A percentile compares a stretch with the other conserved stretches of the same genome.
phyloP scores from a whole-genome alignment of 2,329 filamentous ascomycete genomes.

The Chaetomium sp. region DNA sequence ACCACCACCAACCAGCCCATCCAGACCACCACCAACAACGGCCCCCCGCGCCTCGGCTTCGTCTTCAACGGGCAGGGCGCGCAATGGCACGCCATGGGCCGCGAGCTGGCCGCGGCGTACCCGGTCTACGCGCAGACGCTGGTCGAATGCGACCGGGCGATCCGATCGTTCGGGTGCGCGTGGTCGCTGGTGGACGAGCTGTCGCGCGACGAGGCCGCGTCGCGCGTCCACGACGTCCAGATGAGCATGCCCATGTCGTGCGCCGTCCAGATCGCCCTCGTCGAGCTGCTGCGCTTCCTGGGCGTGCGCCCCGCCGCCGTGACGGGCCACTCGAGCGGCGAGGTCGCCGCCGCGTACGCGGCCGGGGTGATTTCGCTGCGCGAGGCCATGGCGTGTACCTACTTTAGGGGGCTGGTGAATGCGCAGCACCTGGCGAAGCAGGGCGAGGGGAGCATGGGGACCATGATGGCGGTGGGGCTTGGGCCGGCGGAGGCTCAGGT shows the following conservation, averaged over 20 bases:
- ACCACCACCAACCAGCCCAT: background rate
- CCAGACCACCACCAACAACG: too few species aligned
- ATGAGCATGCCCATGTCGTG: slow-evolving; percentile 40
- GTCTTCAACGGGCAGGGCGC: slow-evolving; percentile 40
- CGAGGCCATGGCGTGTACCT: slow-evolving; percentile 41
- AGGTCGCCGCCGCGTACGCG: slow-evolving; percentile 43
- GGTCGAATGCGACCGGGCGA: background rate
- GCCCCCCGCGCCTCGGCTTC: slow-evolving; percentile 16
- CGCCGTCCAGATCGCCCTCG: slow-evolving; percentile 42
- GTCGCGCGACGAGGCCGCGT: slow-evolving; percentile 11
- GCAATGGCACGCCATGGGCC: slow-evolving; percentile 23
- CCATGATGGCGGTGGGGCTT: slow-evolving; percentile 40
- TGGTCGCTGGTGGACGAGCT: slow-evolving; percentile 1
- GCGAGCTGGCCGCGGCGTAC: background rate
- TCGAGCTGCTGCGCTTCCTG: slow-evolving; percentile 39
- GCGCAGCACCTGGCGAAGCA: background rate
- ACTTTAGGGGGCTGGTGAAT: slow-evolving; percentile 37
- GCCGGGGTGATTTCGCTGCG: slow-evolving; percentile 34
- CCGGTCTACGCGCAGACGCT: background rate
- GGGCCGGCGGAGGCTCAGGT: slow-evolving; percentile 29
- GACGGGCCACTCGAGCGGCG: slow-evolving; percentile 43
- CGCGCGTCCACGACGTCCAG: slow-evolving; percentile 35
- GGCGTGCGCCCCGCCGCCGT: slow-evolving; percentile 36
- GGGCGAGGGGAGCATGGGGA: slow-evolving; percentile 22
- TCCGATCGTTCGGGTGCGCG: background rate